Percentiles rank a stretch among this genome's conserved stretches.
Evolutionary conservation across 345 rosid genomes (phyloP).

Genomic region (Nephelium lappaceum): DNA sequence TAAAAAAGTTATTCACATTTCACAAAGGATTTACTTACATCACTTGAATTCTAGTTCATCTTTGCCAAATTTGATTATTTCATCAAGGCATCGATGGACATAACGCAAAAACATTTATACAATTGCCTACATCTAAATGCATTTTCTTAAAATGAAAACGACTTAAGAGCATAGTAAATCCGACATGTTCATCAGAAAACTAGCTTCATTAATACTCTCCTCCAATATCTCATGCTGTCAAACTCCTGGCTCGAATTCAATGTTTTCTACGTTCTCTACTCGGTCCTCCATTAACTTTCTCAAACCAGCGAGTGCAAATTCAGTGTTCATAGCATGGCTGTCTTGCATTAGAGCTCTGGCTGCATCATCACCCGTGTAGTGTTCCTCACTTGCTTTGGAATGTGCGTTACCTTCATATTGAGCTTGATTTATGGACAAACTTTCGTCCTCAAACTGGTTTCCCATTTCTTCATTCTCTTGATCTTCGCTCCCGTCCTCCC

Average conservation of each 20-base stretch:
- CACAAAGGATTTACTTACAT: neutral
- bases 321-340: neutral
- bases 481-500: constrained; percentile 36
- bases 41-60: neutral
- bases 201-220: neutral
- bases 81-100: constrained; percentile 2
- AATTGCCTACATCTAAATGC: constrained; percentile 6
- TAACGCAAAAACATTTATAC: constrained; percentile 13
- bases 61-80: neutral
- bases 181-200: neutral
- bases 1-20: neutral
- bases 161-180: neutral
- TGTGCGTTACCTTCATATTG: constrained; percentile 15
- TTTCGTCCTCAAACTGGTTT: constrained; percentile 25
- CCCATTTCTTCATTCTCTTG: constrained; percentile 31
- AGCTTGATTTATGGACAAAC: constrained; percentile 21
- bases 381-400: constrained; percentile 25
- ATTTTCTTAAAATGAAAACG: neutral
- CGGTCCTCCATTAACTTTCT: constrained; percentile 16
- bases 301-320: constrained; percentile 14
- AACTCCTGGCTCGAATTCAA: neutral
- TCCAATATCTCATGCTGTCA: neutral
- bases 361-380: constrained; percentile 28
- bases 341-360: constrained; percentile 15
- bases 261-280: constrained; percentile 12